phyloP scores from a whole-genome alignment of 2,329 filamentous ascomycete species.

The Fulvia fulva region DNA sequence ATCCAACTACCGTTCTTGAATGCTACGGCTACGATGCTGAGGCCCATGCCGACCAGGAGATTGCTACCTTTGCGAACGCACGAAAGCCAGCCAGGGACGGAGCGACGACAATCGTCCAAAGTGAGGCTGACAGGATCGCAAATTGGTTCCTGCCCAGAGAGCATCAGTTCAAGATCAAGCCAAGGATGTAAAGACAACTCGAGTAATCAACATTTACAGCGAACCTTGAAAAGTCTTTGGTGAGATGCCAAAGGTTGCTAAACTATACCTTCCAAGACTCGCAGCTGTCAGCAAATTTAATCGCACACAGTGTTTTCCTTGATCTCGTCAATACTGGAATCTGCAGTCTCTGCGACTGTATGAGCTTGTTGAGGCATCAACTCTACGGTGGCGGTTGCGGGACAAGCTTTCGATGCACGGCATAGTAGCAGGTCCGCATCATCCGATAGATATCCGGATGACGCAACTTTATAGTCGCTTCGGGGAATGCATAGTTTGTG shows the following conservation, averaged over 20 bases:
- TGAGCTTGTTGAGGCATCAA: background rate
- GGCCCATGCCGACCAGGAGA: conserved; percentile 33
- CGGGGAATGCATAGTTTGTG: too few species aligned
- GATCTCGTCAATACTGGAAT: conserved; percentile 10
- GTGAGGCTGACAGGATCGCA: conserved; percentile 32
- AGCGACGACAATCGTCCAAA: conserved; percentile 30
- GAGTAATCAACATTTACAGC: too few species aligned
- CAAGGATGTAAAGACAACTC: conserved; percentile 1
- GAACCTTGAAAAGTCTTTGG: background rate
- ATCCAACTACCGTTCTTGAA: conserved; percentile 36
- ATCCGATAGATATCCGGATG: background rate
- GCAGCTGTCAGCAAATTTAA: conserved; percentile 9
- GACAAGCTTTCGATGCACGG: background rate
- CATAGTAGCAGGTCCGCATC: background rate
- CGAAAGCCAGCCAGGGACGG: conserved; percentile 27
- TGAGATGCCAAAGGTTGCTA: background rate
- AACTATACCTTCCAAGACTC: conserved; percentile 12
- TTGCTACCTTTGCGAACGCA: conserved; percentile 28
- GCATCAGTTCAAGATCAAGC: conserved; percentile 18
- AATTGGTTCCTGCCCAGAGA: conserved; percentile 34
- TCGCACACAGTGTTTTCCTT: conserved; percentile 9
- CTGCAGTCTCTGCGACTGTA: background rate
- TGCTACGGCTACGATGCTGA: conserved; percentile 43
- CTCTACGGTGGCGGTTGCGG: background rate
- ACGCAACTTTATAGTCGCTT: background rate